Evolutionary conservation across 495 filamentous ascomycete genomes (phyloP).

Genomic region (Podospora didyma): DNA sequence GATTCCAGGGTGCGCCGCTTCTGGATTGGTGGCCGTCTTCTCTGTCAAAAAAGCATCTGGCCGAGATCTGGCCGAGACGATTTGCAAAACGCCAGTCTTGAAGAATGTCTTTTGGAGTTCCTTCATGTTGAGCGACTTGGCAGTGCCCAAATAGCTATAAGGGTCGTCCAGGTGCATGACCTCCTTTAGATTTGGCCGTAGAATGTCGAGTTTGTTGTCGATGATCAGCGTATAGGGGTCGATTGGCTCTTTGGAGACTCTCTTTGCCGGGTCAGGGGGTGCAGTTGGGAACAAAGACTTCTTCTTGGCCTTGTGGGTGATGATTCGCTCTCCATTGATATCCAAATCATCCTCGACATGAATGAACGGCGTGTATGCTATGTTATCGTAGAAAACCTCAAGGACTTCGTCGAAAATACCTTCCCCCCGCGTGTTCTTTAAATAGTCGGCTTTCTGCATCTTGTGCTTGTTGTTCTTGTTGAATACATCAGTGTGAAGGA

Average conservation of each 20-base stretch:
- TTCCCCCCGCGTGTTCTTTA: slow-evolving; percentile 88
- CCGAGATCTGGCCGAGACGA: slow-evolving; percentile 84
- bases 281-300: slow-evolving; percentile 68
- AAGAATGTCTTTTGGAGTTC: slow-evolving; percentile 83
- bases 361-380: slow-evolving; percentile 95
- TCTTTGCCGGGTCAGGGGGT: slow-evolving; percentile 58
- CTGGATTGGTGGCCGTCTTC: slow-evolving; percentile 74
- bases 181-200: slow-evolving; percentile 83
- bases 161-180: slow-evolving; percentile 90
- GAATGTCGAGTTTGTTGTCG: slow-evolving; percentile 74
- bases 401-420: slow-evolving; percentile 89
- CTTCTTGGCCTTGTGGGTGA: slow-evolving; percentile 62
- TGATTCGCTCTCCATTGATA: slow-evolving; percentile 68
- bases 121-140: slow-evolving; percentile 65
- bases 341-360: slow-evolving; percentile 90
- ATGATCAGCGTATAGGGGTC: slow-evolving; percentile 94
- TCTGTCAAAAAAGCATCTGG: slow-evolving; percentile 93
- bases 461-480: slow-evolving; percentile 99
- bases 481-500: slow-evolving; percentile 96
- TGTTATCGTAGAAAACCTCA: slow-evolving; percentile 97
- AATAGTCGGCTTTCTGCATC: slow-evolving; percentile 94
- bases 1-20: slow-evolving; percentile 85
- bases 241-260: slow-evolving; percentile 73
- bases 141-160: slow-evolving; percentile 80
- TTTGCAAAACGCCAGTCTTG: slow-evolving; percentile 86